These are phyloP conservation scores for Syzygium syzygioides DNA, from an alignment of 441 rosid genomes.

Conservation along the genomic window DNA sequence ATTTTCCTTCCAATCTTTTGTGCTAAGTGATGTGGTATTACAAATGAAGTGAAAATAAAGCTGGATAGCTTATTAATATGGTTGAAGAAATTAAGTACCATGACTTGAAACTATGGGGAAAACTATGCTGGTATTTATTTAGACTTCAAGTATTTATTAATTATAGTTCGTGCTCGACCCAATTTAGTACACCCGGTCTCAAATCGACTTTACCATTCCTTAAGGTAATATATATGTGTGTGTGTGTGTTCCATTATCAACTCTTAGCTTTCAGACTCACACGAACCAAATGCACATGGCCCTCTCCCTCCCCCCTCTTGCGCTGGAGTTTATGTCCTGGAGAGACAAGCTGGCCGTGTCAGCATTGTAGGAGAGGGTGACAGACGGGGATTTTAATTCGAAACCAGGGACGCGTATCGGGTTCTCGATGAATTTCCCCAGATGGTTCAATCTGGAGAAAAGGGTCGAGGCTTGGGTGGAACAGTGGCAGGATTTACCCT, in stretches of 20 bases:
- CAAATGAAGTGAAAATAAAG: too few relatives aligned
- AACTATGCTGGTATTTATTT: neutral
- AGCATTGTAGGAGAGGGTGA: conserved; percentile 55
- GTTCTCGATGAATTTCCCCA: conserved; percentile 58
- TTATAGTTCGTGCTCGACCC: neutral
- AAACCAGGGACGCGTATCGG: conserved; percentile 23
- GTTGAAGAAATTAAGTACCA: neutral
- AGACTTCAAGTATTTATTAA: too few relatives aligned
- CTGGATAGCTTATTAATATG: too few relatives aligned
- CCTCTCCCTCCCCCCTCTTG: conserved; percentile 9
- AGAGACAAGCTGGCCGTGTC: conserved; percentile 43
- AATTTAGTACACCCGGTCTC: neutral
- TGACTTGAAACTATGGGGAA: neutral
- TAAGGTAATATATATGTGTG: too few relatives aligned
- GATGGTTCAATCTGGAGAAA: conserved; percentile 50
- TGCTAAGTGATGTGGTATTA: too few relatives aligned
- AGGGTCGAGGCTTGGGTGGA: conserved; percentile 66
- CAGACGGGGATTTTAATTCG: neutral
- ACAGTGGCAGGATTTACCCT: conserved; percentile 70
- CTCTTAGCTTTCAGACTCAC: too few relatives aligned
- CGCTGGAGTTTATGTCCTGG: conserved; percentile 44
- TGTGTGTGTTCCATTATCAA: too few relatives aligned
- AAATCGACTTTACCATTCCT: too few relatives aligned
- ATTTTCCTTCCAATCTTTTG: too few relatives aligned
- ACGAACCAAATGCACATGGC: too few relatives aligned